Evolutionary conservation across 169 alveolate genomes (phyloP), one percentile per base, ranked within the genome.

Genomic region (Theileria annulata): DNA sequence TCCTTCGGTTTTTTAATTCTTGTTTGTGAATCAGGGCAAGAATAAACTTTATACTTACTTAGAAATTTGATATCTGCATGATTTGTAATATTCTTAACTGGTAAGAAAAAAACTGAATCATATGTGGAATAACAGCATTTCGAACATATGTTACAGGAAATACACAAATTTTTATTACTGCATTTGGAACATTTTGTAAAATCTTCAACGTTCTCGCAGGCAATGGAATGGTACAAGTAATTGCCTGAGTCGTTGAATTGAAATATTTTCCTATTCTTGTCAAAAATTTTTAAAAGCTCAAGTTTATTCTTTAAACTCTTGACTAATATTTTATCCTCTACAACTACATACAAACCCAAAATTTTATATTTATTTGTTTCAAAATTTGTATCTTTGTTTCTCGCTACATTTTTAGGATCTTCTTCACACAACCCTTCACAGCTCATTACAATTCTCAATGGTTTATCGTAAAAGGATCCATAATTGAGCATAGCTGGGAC

Each of bases 221-320:
- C 13, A 0, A 25, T 27, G 28, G 10, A 5, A 25, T 56, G 66
- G n/a, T 21, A 56, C 35, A 56, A 56, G 17, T 56, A 56, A 4
- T 17, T 54, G 13, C n/a, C 31, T 25, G 66, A 19, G 8, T 25
- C 31, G 66, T 8, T 56, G 17, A 56, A 56, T 25, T 64, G 30
- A 2, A 70, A 19, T 2, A 80, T 71, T 58, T 71, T 71, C 48
- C 87, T 21, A 6, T 30, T 30, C 56, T 80, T 80, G 28, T 80
- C 87, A 51, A 68, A 80, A 10, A 80, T 8, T 13, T 25, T 17
- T 12, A 23, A 25, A n/a, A 42, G 12, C 33, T 80, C 87, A 51
- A 68, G 27, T 1, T 10, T n/a, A 1, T 25, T 47, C 64, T 80
- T 80, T 6, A 80, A 4, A 27, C 5, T 30, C 71, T 80, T 80